Percentiles rank a stretch among this genome's conserved stretches.
Evolutionary conservation across 805 yeast species (phyloP).

Genomic region (Jamesozyma jinghongensis): DNA sequence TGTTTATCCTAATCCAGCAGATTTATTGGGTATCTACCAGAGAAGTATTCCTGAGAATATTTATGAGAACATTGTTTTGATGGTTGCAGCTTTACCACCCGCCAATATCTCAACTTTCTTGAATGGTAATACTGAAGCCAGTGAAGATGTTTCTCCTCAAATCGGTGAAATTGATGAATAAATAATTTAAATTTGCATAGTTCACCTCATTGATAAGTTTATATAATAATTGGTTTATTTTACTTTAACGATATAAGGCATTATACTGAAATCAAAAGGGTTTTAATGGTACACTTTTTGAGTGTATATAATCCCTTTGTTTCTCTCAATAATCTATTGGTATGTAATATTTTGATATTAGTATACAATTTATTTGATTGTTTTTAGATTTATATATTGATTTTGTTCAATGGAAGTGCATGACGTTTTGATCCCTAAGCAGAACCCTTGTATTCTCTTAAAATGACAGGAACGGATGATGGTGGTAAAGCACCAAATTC

Average conservation of each 20-base stretch:
- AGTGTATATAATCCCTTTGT: no score
- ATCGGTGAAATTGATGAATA: constrained; percentile 25
- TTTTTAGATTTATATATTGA: not conserved
- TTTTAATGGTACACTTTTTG: no score
- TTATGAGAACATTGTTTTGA: constrained; percentile 73
- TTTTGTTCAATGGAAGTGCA: not conserved
- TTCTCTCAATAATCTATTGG: no score
- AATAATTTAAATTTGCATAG: not conserved
- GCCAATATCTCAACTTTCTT: constrained; percentile 35
- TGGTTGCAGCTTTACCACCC: constrained; percentile 90
- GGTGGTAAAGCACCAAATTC: constrained; percentile 96
- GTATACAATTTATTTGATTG: not conserved
- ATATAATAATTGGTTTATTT: no score
- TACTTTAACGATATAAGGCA: no score
- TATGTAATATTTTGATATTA: not conserved
- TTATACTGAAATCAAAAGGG: no score
- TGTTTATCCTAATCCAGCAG: constrained; percentile 92
- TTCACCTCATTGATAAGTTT: not conserved
- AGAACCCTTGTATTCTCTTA: constrained; percentile 74
- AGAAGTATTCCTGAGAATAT: constrained; percentile 75
- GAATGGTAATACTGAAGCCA: not conserved
- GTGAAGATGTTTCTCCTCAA: constrained; percentile 22
- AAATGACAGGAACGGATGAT: constrained; percentile 93
- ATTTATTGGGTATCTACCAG: constrained; percentile 81
- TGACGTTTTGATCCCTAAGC: constrained; percentile 14